These are phyloP conservation scores for Heterobasidion occidentale DNA, from an alignment of 1,284 basidiomycete species.

Conservation along the genomic window DNA sequence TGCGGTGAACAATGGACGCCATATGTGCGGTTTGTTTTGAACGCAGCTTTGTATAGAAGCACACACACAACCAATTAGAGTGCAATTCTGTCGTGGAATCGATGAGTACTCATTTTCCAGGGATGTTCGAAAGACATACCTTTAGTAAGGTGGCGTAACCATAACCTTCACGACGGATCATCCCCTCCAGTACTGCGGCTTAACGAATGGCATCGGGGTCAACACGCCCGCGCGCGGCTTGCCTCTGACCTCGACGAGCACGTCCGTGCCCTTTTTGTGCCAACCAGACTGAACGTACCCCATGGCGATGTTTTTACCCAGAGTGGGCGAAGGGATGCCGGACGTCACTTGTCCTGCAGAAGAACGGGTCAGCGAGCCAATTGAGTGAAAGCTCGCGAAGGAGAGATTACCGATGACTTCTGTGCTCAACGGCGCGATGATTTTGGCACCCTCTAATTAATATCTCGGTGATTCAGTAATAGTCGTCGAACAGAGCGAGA, in stretches of 20 bases:
- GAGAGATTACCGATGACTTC: slow-evolving; percentile 49
- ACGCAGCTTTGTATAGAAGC: too few relatives aligned
- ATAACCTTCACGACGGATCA: slow-evolving; percentile 5
- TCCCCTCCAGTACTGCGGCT: slow-evolving; percentile 66
- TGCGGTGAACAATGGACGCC: too few relatives aligned
- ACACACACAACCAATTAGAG: too few relatives aligned
- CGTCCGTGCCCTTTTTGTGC: slow-evolving; percentile 88
- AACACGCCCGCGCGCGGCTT: slow-evolving; percentile 66
- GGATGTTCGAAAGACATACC: too few relatives aligned
- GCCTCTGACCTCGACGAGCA: slow-evolving; percentile 73
- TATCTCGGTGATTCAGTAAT: not conserved
- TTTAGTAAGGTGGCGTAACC: too few relatives aligned
- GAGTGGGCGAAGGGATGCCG: slow-evolving; percentile 90
- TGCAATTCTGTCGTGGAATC: too few relatives aligned
- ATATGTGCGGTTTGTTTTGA: too few relatives aligned
- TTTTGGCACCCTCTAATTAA: slow-evolving; percentile 63
- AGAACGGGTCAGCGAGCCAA: slow-evolving; percentile 3
- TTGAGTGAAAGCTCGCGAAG: not conserved
- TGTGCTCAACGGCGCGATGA: slow-evolving; percentile 49
- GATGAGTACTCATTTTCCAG: too few relatives aligned
- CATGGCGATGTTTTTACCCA: slow-evolving; percentile 94
- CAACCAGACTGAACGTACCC: slow-evolving; percentile 76
- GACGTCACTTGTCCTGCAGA: slow-evolving; percentile 73
- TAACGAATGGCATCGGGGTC: slow-evolving; percentile 76
- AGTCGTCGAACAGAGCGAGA: not conserved